A percentile compares a stretch with the other conserved stretches of the same genome.
Conservation (phyloP, 164 flowering plant species). For the Warburgia ugandensis region DNA sequence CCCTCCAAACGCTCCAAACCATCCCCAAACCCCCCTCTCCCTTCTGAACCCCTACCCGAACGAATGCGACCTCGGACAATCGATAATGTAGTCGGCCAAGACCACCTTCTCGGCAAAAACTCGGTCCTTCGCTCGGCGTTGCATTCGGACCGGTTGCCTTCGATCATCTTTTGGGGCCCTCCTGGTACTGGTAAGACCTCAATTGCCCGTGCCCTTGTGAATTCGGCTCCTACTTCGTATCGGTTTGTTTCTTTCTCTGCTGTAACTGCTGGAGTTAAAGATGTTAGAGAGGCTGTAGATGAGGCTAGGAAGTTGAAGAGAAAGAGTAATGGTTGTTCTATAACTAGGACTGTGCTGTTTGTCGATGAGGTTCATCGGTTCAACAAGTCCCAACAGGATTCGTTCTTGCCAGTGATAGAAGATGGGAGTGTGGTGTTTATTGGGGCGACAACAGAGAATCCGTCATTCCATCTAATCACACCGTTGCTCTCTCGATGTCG, state of each 20-base stretch:
- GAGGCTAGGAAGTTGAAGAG: slow-evolving; percentile 42
- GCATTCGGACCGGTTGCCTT: slow-evolving; percentile 48
- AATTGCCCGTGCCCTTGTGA: slow-evolving; percentile 55
- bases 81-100: slow-evolving; percentile 72
- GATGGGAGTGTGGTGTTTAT: slow-evolving; percentile 74
- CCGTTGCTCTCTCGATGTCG: slow-evolving; percentile 75
- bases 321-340: not conserved
- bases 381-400: slow-evolving; percentile 80
- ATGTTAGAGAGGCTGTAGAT: slow-evolving; percentile 69
- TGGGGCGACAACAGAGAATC: slow-evolving; percentile 94
- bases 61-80: slow-evolving; percentile 69
- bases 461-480: slow-evolving; percentile 77
- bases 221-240: slow-evolving; percentile 28
- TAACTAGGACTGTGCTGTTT: slow-evolving; percentile 57
- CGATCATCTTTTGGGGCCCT: slow-evolving; percentile 81
- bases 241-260: slow-evolving; percentile 68
- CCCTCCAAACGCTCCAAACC: slow-evolving; percentile 13
- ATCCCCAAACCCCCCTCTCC: slow-evolving; percentile 10
- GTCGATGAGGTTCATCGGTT: slow-evolving; percentile 92
- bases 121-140: slow-evolving; percentile 52
- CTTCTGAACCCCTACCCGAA: slow-evolving; percentile 46
- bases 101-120: slow-evolving; percentile 44
- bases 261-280: slow-evolving; percentile 76
- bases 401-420: slow-evolving; percentile 79
- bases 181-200: slow-evolving; percentile 95